Percentiles rank a stretch among this genome's conserved stretches.
phyloP scores from a whole-genome alignment of 2,329 filamentous ascomycete genomes.

The Monosporascus ibericus region DNA sequence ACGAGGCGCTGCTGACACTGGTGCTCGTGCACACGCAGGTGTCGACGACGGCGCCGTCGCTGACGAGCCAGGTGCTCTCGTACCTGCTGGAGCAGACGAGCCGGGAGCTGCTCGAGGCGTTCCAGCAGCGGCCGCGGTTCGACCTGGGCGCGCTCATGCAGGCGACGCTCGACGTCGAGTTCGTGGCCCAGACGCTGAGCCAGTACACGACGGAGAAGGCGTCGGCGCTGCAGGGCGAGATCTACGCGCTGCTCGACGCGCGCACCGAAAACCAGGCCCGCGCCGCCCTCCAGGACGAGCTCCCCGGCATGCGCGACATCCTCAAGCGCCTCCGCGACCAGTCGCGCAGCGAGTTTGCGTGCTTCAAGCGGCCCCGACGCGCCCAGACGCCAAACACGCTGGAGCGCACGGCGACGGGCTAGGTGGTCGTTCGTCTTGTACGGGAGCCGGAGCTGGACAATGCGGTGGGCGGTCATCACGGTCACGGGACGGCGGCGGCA shows the following conservation, averaged over 20 bases:
- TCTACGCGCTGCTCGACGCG: constrained; percentile 85
- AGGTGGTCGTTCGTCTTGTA: constrained; percentile 12
- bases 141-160: constrained; percentile 84
- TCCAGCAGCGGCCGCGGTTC: constrained; percentile 61
- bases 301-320: constrained; percentile 82
- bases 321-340: constrained; percentile 78
- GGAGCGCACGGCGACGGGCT: constrained; percentile 24
- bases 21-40: constrained; percentile 91
- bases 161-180: constrained; percentile 94
- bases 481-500: neutral
- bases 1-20: constrained; percentile 75
- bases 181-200: constrained; percentile 86
- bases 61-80: constrained; percentile 77
- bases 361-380: constrained; percentile 52
- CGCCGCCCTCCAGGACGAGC: constrained; percentile 71
- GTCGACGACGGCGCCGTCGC: constrained; percentile 67
- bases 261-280: constrained; percentile 85
- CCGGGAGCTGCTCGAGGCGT: constrained; percentile 72
- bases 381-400: constrained; percentile 6
- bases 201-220: constrained; percentile 84
- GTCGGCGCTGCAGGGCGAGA: constrained; percentile 75
- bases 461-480: neutral
- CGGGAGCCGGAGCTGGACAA: neutral
- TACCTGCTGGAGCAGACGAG: constrained; percentile 81
- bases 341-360: constrained; percentile 82